These are phyloP conservation scores for Kockiozyma suomiensis DNA, from an alignment of 805 yeast species.

Conservation along the genomic window DNA sequence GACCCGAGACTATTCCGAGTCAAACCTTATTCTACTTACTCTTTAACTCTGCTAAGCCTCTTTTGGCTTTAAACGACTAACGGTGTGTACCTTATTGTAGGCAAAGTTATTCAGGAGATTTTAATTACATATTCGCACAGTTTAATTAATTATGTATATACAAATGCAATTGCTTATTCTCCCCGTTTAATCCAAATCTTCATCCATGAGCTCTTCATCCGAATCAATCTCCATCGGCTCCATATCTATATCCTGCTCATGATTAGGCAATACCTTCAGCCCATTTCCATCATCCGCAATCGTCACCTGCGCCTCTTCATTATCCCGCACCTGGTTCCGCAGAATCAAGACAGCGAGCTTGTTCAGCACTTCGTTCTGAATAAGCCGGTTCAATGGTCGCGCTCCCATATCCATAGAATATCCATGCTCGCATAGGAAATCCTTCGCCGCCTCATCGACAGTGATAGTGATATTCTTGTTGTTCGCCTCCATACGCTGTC, in stretches of 20 bases:
- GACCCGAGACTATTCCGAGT: too few relatives aligned
- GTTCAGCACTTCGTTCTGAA: constrained; percentile 85
- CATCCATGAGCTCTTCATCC: constrained; percentile 30
- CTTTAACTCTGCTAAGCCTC: too few relatives aligned
- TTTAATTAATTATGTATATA: neutral
- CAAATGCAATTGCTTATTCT: neutral
- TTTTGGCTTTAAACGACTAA: too few relatives aligned
- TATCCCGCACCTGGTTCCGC: constrained; percentile 83
- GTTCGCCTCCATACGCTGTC: constrained; percentile 78
- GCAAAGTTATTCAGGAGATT: too few relatives aligned
- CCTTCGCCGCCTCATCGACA: constrained; percentile 74
- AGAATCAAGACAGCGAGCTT: constrained; percentile 84
- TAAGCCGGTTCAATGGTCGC: constrained; percentile 85
- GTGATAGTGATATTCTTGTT: constrained; percentile 76
- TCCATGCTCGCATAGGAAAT: constrained; percentile 81
- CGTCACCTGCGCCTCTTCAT: constrained; percentile 76
- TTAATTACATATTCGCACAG: too few relatives aligned
- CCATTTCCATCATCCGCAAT: constrained; percentile 58
- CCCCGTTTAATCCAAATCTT: constrained; percentile 24
- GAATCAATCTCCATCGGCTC: constrained; percentile 41
- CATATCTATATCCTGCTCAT: constrained; percentile 51
- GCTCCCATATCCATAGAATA: constrained; percentile 96
- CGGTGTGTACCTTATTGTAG: too few relatives aligned
- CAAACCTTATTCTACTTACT: too few relatives aligned
- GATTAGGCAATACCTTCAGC: constrained; percentile 82